Base-by-base conservation (phyloP, 2,329 filamentous ascomycete species). In the Metarhizium anisopliae region DNA sequence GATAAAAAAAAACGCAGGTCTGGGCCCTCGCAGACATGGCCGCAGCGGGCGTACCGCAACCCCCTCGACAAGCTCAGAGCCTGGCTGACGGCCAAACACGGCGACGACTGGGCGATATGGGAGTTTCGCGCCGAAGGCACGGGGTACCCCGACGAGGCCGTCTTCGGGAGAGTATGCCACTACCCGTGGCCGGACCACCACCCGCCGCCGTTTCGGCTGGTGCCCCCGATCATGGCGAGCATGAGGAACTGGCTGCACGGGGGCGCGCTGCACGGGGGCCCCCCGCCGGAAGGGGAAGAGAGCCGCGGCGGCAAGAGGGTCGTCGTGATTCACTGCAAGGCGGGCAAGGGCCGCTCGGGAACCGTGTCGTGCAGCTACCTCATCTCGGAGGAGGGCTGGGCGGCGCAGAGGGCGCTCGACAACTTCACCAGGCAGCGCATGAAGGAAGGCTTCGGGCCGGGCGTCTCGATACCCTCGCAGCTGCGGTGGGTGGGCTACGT, bases 111-210 rank as follows among this genome's bases (percentile, higher is more conserved):
- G 94, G 85, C 87, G 3, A 96, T 99, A 65, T 99, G 93, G 90
- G 94, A 99, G 73, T 99, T 99, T 64, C 86, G 94, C 50, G 94
- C 91, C 40, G 94, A 99, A 70, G 94, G 94, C 5, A 96, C 94
- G 0, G 94, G 94, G 1, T 99, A 99, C 66, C 91, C 91, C 0
- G 94, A 99, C 67, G 82, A 85, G 18, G 89, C 92, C 56, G 93
- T 99, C 1, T 90, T 96, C 68, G 80, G 83, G 38, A 81, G 92
- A 3, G 86, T 97, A 60, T 83, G 87, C 60, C 94, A 99, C 72
- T 97, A 92, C 66, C 94, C 94, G 0, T 99, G 90, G 84, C 94
- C 94, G 0, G 94, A 99, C 68, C 94, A 99, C 68, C 94, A 99
- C 68, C 94, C 94, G 3, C 94, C 94, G 53, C 94, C 94, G 0